phyloP scores from a whole-genome alignment of 306 rosid genomes.

The Dicorynia guianensis region DNA sequence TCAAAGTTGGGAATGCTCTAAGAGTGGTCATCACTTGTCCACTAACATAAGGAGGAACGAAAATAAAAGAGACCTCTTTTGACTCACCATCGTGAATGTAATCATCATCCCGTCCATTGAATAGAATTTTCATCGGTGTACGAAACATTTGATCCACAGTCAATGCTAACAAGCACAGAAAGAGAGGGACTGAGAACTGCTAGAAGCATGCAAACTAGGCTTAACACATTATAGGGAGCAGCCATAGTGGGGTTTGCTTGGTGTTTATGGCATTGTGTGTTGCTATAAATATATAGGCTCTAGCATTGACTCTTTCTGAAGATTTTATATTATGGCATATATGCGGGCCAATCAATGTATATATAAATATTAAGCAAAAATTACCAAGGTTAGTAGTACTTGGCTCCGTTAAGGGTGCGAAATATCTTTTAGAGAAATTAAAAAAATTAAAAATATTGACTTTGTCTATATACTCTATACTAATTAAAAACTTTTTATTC shows the following conservation, averaged over 20 bases:
- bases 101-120: slow-evolving; percentile 34
- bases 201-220: not conserved
- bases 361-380: no score
- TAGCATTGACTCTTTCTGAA: no score
- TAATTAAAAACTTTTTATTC: no score
- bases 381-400: no score
- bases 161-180: slow-evolving; percentile 38
- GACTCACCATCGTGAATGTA: slow-evolving; percentile 33
- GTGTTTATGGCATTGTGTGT: not conserved
- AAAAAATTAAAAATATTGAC: no score
- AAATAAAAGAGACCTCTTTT: not conserved
- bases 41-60: not conserved
- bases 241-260: not conserved
- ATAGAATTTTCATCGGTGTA: not conserved
- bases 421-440: no score
- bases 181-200: not conserved
- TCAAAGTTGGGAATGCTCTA: slow-evolving; percentile 22
- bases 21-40: slow-evolving; percentile 5
- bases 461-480: no score
- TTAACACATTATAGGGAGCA: not conserved
- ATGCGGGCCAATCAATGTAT: no score
- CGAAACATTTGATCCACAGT: slow-evolving; percentile 38
- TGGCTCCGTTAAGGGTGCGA: no score
- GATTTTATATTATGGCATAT: no score
- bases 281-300: not conserved